A percentile compares a stretch with the other conserved stretches of the same genome.
Evolutionary conservation across 192 early-diverging fungal species (phyloP).

Genomic region (Linnemannia elongata): DNA sequence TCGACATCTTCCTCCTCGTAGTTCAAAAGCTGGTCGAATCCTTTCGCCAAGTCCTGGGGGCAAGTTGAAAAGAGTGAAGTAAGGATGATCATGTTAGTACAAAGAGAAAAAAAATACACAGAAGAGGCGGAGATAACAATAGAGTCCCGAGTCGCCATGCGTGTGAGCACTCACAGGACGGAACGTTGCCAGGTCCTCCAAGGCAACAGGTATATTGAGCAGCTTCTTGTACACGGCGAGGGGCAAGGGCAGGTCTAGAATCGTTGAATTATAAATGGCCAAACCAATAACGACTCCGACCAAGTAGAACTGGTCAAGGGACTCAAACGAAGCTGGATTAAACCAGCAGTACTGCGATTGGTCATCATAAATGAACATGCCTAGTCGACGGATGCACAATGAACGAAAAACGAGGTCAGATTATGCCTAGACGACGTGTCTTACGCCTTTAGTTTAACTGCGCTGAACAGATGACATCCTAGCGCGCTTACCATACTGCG

Average conservation of each 20-base stretch:
- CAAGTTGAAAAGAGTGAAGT: constrained; percentile 3
- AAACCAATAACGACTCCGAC: constrained; percentile 94
- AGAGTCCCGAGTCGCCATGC: not conserved
- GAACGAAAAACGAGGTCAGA: constrained; percentile 18
- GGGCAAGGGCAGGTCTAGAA: constrained; percentile 89
- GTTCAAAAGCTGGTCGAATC: constrained; percentile 88
- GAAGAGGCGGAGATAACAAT: not conserved
- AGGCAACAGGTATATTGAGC: constrained; percentile 75
- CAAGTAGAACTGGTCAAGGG: constrained; percentile 87
- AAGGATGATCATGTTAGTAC: not conserved
- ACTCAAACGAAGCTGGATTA: constrained; percentile 81
- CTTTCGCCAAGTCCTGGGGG: constrained; percentile 75
- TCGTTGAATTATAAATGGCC: constrained; percentile 95
- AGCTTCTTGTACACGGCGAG: constrained; percentile 92
- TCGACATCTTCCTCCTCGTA: constrained; percentile 85
- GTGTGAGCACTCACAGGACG: constrained; percentile 60
- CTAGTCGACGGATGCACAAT: constrained; percentile 51
- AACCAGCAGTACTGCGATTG: constrained; percentile 79
- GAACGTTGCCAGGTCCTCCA: constrained; percentile 85
- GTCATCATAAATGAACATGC: constrained; percentile 82
- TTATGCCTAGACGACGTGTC: constrained; percentile 6
- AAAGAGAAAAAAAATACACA: not conserved
- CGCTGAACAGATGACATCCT: not conserved
- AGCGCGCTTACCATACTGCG: constrained; percentile 76
- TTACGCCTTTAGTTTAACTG: not conserved